Evolutionary conservation across 768 basidiomycete genomes (phyloP).

Genomic region (Lentinula lateritia): DNA sequence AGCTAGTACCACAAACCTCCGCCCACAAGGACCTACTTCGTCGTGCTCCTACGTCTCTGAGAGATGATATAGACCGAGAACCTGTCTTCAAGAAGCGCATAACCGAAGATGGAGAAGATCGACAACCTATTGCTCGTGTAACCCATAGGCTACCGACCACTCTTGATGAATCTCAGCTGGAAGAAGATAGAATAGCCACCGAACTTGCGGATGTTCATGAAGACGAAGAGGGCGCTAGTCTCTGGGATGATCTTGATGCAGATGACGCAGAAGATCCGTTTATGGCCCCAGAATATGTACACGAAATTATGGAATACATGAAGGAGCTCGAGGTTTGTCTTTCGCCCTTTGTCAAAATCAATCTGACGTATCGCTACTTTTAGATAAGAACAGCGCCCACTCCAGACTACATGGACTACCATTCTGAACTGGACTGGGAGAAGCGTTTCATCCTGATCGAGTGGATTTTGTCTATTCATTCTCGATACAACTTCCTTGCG

Average conservation of each 20-base stretch:
- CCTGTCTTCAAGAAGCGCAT: conserved; percentile 71
- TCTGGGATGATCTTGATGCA: conserved; percentile 90
- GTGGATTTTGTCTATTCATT: conserved; percentile 95
- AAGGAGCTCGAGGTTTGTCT: conserved; percentile 75
- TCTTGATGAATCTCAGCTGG: conserved; percentile 31
- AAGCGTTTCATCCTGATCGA: conserved; percentile 94
- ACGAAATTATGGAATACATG: conserved; percentile 91
- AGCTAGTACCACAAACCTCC: background rate
- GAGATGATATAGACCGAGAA: conserved; percentile 37
- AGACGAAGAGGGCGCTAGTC: conserved; percentile 57
- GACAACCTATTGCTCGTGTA: conserved; percentile 33
- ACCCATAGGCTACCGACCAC: conserved; percentile 20
- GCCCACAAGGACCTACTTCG: conserved; percentile 12
- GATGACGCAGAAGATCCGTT: conserved; percentile 91
- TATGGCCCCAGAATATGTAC: conserved; percentile 96
- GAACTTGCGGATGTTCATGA: conserved; percentile 45
- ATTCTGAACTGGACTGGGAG: conserved; percentile 93
- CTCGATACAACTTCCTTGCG: conserved; percentile 84
- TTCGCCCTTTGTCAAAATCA: conserved; percentile 1
- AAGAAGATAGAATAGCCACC: conserved; percentile 40
- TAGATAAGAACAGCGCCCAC: conserved; percentile 82
- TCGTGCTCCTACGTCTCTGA: conserved; percentile 16
- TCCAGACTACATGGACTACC: conserved; percentile 90
- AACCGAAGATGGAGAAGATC: conserved; percentile 29
- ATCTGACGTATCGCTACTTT: conserved; percentile 7